A percentile compares a stretch with the other conserved stretches of the same genome.
phyloP scores from a whole-genome alignment of 2,329 filamentous ascomycete species.

The Nemania bipapillata region DNA sequence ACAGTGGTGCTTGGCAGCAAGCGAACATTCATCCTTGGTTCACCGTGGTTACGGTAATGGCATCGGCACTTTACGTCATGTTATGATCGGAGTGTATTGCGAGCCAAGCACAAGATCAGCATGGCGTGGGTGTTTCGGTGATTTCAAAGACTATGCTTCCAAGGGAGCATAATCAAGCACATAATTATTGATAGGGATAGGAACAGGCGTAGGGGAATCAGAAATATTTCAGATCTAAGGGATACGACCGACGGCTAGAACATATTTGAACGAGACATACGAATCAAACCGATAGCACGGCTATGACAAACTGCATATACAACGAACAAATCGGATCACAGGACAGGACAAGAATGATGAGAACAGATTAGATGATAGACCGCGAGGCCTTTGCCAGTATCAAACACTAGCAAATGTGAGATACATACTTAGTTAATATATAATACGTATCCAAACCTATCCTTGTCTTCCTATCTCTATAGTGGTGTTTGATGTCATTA shows the following conservation, averaged over 20 bases:
- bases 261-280: conserved; percentile 5
- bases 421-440: conserved; percentile 21
- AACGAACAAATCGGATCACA: background rate
- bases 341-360: conserved; percentile 2
- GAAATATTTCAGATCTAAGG: background rate
- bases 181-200: conserved; percentile 1
- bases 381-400: background rate
- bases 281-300: background rate
- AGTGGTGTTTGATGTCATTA: conserved; percentile 1
- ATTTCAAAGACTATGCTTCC: conserved; percentile 5
- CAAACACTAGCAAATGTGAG: conserved; percentile 3
- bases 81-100: conserved; percentile 21
- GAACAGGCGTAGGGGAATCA: conserved; percentile 5
- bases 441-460: conserved; percentile 18
- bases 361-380: conserved; percentile 25
- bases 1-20: conserved; percentile 22
- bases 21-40: conserved; percentile 16
- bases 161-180: background rate
- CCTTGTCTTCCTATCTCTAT: background rate
- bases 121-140: conserved; percentile 19
- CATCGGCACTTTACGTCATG: conserved; percentile 24
- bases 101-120: background rate
- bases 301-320: background rate
- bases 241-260: background rate
- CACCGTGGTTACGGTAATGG: conserved; percentile 15